Evolutionary conservation across 1,284 basidiomycete species (phyloP).

Genomic region (Agroathelia rolfsii): DNA sequence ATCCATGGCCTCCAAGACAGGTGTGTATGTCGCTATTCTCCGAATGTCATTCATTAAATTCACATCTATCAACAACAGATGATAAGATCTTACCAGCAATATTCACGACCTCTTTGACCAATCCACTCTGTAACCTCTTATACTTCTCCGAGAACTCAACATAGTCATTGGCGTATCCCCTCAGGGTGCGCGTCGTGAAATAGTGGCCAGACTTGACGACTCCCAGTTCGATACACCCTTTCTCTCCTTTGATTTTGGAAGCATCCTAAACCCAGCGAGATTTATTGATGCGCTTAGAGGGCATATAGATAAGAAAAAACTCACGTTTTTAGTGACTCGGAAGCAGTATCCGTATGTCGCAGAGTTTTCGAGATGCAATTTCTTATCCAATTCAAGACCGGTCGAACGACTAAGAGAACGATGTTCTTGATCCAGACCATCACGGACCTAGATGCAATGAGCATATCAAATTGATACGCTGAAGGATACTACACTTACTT

Average conservation of each 20-base stretch:
- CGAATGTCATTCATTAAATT: too few relatives aligned
- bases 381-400: slow-evolving; percentile 86
- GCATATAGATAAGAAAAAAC: slow-evolving; percentile 18
- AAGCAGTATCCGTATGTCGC: slow-evolving; percentile 90
- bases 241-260: slow-evolving; percentile 58
- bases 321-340: slow-evolving; percentile 82
- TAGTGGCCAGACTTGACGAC: slow-evolving; percentile 85
- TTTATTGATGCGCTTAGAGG: background rate
- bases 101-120: slow-evolving; percentile 89
- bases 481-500: slow-evolving; percentile 25
- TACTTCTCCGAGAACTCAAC: slow-evolving; percentile 66
- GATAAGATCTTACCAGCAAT: slow-evolving; percentile 71
- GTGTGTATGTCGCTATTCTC: slow-evolving; percentile 83
- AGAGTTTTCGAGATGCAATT: slow-evolving; percentile 93
- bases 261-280: slow-evolving; percentile 83
- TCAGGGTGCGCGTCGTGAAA: slow-evolving; percentile 82
- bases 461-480: background rate
- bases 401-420: slow-evolving; percentile 63
- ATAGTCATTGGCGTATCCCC: slow-evolving; percentile 67
- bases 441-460: slow-evolving; percentile 40
- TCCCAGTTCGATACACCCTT: slow-evolving; percentile 77
- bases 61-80: background rate
- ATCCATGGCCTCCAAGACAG: slow-evolving; percentile 87
- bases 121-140: slow-evolving; percentile 62
- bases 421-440: slow-evolving; percentile 83